Percentiles rank a stretch among this genome's conserved stretches.
Conservation (phyloP, 192 early-diverging fungal genomes). For the Entomortierella chlamydospora region DNA sequence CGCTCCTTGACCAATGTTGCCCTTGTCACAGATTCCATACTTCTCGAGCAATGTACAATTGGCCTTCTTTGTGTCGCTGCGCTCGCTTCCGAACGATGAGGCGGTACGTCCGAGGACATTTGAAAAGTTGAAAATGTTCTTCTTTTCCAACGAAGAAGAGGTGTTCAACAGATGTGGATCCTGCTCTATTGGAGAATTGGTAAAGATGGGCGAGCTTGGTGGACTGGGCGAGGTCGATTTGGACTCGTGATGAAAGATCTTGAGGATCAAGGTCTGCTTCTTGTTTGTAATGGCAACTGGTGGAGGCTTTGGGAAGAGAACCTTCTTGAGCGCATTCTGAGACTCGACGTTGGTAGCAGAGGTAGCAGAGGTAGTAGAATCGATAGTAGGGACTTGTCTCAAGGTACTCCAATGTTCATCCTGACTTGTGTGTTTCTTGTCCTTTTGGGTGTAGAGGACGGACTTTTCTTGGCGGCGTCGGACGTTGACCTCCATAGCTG, state of each 20-base stretch:
- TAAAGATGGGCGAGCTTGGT: slow-evolving; percentile 23
- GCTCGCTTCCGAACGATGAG: slow-evolving; percentile 32
- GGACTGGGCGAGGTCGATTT: slow-evolving; percentile 17
- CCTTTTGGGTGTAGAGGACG: too few species aligned
- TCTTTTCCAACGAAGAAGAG: slow-evolving; percentile 37
- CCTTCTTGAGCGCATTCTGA: slow-evolving; percentile 13
- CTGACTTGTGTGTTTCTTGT: slow-evolving; percentile 11
- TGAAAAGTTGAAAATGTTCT: slow-evolving; percentile 45
- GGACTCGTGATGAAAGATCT: slow-evolving; percentile 46
- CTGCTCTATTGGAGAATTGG: slow-evolving; percentile 3
- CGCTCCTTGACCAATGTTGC: slow-evolving; percentile 88
- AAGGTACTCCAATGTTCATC: slow-evolving; percentile 39
- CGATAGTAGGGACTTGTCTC: slow-evolving; percentile 19
- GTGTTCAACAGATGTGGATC: slow-evolving; percentile 34
- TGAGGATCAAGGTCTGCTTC: slow-evolving; percentile 49
- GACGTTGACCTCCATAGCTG: slow-evolving; percentile 57
- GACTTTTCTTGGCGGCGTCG: slow-evolving; percentile 48
- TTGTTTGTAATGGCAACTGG: slow-evolving; percentile 34
- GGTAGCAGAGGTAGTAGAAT: too few species aligned
- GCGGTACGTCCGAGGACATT: slow-evolving; percentile 37
- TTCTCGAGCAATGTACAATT: slow-evolving; percentile 73
- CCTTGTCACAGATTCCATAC: slow-evolving; percentile 83
- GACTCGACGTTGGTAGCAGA: background rate
- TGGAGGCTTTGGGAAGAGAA: slow-evolving; percentile 19
- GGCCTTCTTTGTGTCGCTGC: slow-evolving; percentile 20